Evolutionary conservation across 2,329 filamentous ascomycete genomes (phyloP).

Genomic region (Grosmannia huntii): DNA sequence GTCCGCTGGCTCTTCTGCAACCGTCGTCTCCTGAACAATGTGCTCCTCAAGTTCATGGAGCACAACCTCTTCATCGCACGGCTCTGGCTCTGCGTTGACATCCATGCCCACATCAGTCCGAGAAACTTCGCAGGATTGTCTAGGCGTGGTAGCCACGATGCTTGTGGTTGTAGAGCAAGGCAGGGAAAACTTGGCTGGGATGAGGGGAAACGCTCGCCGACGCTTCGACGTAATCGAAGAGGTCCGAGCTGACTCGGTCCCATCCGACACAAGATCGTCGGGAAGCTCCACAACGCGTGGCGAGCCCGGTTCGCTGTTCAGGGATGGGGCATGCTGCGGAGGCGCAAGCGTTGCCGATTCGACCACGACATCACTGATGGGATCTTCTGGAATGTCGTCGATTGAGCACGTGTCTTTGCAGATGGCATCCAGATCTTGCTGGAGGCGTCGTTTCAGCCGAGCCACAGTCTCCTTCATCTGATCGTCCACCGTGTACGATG

Average conservation of each 20-base stretch:
- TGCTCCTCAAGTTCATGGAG: not conserved
- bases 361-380: not conserved
- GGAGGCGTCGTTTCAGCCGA: constrained; percentile 31
- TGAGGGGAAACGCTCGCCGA: constrained; percentile 14
- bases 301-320: not conserved
- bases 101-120: not conserved
- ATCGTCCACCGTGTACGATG: constrained; percentile 21
- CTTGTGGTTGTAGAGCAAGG: not conserved
- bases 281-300: constrained; percentile 11
- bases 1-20: not conserved
- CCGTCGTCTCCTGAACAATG: not conserved
- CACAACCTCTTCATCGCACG: not conserved
- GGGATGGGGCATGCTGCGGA: not conserved
- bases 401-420: constrained; percentile 39
- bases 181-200: constrained; percentile 10
- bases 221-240: not conserved
- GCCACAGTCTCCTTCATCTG: constrained; percentile 26
- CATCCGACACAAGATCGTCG: not conserved
- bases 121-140: not conserved
- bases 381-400: constrained; percentile 20
- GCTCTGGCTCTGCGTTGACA: not conserved
- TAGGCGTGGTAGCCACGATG: not conserved
- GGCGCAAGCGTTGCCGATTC: not conserved
- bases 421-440: constrained; percentile 33
- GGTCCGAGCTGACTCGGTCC: not conserved